Conservation (phyloP, 169 alveolate species). For the Plasmodium vivax region DNA sequence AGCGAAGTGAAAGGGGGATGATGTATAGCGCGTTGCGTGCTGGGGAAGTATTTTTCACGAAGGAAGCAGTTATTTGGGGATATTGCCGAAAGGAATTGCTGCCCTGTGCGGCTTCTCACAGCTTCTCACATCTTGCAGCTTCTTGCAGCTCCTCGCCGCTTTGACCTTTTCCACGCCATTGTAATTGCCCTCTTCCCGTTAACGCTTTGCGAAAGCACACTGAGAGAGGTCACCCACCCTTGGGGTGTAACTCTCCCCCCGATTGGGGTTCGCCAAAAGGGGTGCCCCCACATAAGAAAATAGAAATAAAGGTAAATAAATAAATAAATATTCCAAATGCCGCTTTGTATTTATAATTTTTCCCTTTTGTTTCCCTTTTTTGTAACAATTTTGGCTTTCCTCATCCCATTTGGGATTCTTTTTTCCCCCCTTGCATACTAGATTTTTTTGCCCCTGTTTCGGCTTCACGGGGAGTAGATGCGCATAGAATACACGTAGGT, state of each 20-base stretch:
- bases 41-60: not conserved
- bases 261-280: not conserved
- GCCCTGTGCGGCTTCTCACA: not conserved
- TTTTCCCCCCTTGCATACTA: not conserved
- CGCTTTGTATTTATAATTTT: not conserved
- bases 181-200: not conserved
- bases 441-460: not conserved
- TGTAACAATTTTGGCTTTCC: not conserved
- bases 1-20: no score
- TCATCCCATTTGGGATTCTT: not conserved
- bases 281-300: not conserved
- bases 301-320: not conserved
- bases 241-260: not conserved
- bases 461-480: not conserved
- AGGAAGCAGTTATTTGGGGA: not conserved
- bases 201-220: not conserved
- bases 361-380: not conserved
- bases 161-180: not conserved
- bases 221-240: not conserved
- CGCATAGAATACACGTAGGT: not conserved
- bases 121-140: no score
- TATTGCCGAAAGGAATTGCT: not conserved
- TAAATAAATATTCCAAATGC: not conserved
- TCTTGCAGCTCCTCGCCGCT: not conserved
- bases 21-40: not conserved